Conservation (phyloP, 2,329 filamentous ascomycete genomes). For the Basipetospora sp. region DNA sequence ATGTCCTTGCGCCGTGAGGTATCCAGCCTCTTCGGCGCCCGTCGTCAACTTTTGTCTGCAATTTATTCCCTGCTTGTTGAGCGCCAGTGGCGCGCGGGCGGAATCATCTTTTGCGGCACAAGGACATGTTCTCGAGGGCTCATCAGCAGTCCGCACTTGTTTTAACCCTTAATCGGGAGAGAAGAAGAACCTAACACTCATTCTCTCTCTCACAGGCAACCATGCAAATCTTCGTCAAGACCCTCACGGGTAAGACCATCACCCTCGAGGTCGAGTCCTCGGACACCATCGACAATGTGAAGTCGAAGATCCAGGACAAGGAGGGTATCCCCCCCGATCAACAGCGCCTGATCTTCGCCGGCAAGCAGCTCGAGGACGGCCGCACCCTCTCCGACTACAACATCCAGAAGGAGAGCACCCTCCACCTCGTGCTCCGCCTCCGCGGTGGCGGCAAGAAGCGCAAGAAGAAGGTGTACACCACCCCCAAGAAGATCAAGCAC, state of each 20-base stretch:
- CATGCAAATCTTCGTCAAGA: constrained; percentile 69
- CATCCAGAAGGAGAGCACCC: constrained; percentile 99
- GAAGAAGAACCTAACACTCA: neutral
- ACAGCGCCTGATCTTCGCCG: constrained; percentile 98
- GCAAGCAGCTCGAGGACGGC: constrained; percentile 99
- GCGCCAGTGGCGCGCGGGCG: too few relatives aligned
- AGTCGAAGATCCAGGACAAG: constrained; percentile 98
- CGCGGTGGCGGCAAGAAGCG: constrained; percentile 99
- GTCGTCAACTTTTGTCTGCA: too few relatives aligned
- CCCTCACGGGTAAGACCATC: constrained; percentile 99
- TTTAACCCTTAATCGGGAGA: too few relatives aligned
- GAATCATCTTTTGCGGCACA: too few relatives aligned
- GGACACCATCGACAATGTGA: constrained; percentile 99
- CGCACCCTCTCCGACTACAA: constrained; percentile 99
- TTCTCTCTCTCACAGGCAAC: constrained; percentile 24
- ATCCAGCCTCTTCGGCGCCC: too few relatives aligned
- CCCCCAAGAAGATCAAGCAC: constrained; percentile 99
- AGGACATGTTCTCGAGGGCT: neutral
- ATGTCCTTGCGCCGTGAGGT: too few relatives aligned
- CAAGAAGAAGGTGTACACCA: constrained; percentile 99
- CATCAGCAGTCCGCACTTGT: neutral
- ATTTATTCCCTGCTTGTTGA: too few relatives aligned
- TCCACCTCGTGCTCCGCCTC: constrained; percentile 93
- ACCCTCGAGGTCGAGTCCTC: constrained; percentile 99
- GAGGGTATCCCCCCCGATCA: constrained; percentile 98